These are phyloP conservation scores for Chenopodium quinoa DNA, from an alignment of 148 eudicot genomes.

Conservation along the genomic window DNA sequence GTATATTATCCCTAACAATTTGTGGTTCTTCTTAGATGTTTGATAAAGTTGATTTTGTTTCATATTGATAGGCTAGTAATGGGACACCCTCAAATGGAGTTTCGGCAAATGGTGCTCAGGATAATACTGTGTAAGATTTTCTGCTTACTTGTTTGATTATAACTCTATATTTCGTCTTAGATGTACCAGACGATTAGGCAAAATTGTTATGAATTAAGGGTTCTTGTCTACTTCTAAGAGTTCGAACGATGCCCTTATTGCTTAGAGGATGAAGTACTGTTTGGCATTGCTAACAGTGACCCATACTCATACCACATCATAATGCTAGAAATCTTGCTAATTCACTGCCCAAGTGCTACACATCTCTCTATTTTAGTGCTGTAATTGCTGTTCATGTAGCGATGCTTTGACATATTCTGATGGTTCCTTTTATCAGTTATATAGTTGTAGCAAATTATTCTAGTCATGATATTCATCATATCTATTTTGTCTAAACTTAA, in stretches of 20 bases:
- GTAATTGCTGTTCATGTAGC: background rate
- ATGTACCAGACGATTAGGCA: background rate
- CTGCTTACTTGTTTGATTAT: background rate
- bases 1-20: no score
- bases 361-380: background rate
- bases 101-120: conserved; percentile 23
- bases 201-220: background rate
- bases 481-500: background rate
- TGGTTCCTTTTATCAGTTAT: no score
- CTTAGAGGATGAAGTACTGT: background rate
- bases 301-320: background rate
- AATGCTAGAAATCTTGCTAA: background rate
- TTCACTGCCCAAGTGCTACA: background rate
- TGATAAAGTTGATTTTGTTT: conserved; percentile 21
- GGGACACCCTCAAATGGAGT: conserved; percentile 49
- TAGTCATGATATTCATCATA: background rate
- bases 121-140: conserved; percentile 50
- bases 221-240: background rate
- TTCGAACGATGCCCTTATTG: background rate
- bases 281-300: background rate
- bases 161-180: background rate
- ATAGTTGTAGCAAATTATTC: background rate
- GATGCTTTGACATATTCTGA: background rate
- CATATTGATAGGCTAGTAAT: conserved; percentile 38
- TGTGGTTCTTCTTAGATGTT: background rate